These are phyloP conservation scores for Eucalyptus grandis DNA, from an alignment of 345 rosid genomes.

Conservation along the genomic window DNA sequence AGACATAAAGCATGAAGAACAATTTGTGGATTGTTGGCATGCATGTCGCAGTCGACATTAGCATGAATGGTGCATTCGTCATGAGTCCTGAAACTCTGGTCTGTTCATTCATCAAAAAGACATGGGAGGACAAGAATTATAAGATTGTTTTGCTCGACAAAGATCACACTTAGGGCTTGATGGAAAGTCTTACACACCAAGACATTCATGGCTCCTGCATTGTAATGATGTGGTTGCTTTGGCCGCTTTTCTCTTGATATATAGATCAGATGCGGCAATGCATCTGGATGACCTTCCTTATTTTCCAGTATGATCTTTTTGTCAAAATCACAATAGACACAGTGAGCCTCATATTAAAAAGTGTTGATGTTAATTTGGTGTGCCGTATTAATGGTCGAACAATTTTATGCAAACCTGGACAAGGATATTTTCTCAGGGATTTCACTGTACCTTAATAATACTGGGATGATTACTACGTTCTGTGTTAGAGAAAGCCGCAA, in stretches of 20 bases:
- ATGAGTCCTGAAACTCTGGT: constrained; percentile 56
- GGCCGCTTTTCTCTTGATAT: constrained; percentile 58
- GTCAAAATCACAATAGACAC: neutral
- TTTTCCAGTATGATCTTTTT: constrained; percentile 49
- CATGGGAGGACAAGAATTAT: neutral
- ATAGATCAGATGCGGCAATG: constrained; percentile 47
- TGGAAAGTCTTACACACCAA: constrained; percentile 16
- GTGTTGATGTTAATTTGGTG: neutral
- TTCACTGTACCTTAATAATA: constrained; percentile 32
- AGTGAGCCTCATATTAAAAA: neutral
- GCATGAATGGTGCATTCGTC: constrained; percentile 65
- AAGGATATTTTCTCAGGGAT: neutral
- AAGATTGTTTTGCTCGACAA: neutral
- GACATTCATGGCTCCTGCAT: constrained; percentile 81
- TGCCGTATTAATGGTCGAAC: neutral
- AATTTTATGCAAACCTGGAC: neutral
- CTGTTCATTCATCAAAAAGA: neutral
- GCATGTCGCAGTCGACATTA: constrained; percentile 84
- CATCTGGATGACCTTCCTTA: constrained; percentile 8
- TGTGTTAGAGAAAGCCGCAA: constrained; percentile 18
- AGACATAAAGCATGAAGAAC: constrained; percentile 44
- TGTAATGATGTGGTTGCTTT: constrained; percentile 41
- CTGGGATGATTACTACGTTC: constrained; percentile 37
- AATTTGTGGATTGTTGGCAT: constrained; percentile 38
- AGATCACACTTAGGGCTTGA: neutral